Evolutionary conservation across 768 basidiomycete genomes (phyloP).

Genomic region (Kwoniella mangroviensis): DNA sequence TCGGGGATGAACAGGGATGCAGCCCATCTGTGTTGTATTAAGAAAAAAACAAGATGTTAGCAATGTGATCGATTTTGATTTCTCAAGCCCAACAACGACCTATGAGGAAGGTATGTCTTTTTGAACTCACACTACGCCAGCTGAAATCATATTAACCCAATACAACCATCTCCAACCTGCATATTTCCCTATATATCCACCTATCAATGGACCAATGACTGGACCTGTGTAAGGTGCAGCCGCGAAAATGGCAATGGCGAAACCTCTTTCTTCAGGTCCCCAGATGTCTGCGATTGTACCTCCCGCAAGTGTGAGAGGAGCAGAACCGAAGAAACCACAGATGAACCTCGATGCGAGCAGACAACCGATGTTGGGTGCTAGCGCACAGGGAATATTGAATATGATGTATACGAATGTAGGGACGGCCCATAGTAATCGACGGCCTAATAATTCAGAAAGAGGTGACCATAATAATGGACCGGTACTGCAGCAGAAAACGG

Average conservation of each 20-base stretch:
- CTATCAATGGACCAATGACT: constrained; percentile 54
- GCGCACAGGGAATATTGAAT: constrained; percentile 56
- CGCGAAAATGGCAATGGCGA: constrained; percentile 54
- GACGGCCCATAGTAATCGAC: constrained; percentile 46
- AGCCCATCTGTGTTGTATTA: constrained; percentile 18
- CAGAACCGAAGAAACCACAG: constrained; percentile 50
- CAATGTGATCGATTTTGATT: background rate
- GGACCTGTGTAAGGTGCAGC: constrained; percentile 54
- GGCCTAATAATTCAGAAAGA: constrained; percentile 50
- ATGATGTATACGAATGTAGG: constrained; percentile 47
- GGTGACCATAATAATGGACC: constrained; percentile 57
- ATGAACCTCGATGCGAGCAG: constrained; percentile 52
- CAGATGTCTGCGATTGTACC: constrained; percentile 53
- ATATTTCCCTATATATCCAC: constrained; percentile 48
- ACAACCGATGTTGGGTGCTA: constrained; percentile 49
- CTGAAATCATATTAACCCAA: constrained; percentile 56
- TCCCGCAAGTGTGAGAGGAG: constrained; percentile 50
- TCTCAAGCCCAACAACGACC: background rate
- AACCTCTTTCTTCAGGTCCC: constrained; percentile 47
- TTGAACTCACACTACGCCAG: constrained; percentile 36
- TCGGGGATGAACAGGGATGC: constrained; percentile 49
- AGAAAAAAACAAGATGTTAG: background rate
- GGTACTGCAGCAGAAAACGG: constrained; percentile 16
- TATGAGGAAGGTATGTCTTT: background rate
- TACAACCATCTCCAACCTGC: constrained; percentile 58